Evolutionary conservation across 2,329 filamentous ascomycete species (phyloP).

Genomic region (Botryotinia convoluta): DNA sequence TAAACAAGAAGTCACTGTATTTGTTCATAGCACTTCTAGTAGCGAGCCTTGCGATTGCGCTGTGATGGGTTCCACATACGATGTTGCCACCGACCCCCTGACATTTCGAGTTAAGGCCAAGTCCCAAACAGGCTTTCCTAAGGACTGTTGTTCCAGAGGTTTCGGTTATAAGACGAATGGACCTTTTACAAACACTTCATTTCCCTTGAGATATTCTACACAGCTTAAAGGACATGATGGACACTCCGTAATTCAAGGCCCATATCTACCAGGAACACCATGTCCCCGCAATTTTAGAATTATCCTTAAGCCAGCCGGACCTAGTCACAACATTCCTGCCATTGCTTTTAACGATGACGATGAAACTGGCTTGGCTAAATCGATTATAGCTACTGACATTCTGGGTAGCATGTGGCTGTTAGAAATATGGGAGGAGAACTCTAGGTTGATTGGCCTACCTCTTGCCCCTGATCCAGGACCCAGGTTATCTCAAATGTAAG

Average conservation of each 20-base stretch:
- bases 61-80: not conserved
- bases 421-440: not conserved
- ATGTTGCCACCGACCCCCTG: not conserved
- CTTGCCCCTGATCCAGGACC: not conserved
- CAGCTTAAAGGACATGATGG: not conserved
- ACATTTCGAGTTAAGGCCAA: not conserved
- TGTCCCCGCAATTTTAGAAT: slow-evolving; percentile 23
- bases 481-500: slow-evolving; percentile 9
- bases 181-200: not conserved
- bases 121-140: not conserved
- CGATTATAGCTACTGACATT: slow-evolving; percentile 34
- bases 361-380: slow-evolving; percentile 26
- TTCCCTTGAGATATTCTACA: not conserved
- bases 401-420: slow-evolving; percentile 25
- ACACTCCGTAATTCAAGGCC: not conserved
- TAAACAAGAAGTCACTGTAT: slow-evolving; percentile 54
- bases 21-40: slow-evolving; percentile 32
- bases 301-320: slow-evolving; percentile 18
- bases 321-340: slow-evolving; percentile 34
- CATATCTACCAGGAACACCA: not conserved
- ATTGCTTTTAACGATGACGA: slow-evolving; percentile 32
- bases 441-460: not conserved
- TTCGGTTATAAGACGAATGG: not conserved
- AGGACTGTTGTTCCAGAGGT: not conserved
- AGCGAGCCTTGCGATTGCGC: not conserved